Conservation (phyloP, 768 basidiomycete species). For the Hysterangium stoloniferum region DNA sequence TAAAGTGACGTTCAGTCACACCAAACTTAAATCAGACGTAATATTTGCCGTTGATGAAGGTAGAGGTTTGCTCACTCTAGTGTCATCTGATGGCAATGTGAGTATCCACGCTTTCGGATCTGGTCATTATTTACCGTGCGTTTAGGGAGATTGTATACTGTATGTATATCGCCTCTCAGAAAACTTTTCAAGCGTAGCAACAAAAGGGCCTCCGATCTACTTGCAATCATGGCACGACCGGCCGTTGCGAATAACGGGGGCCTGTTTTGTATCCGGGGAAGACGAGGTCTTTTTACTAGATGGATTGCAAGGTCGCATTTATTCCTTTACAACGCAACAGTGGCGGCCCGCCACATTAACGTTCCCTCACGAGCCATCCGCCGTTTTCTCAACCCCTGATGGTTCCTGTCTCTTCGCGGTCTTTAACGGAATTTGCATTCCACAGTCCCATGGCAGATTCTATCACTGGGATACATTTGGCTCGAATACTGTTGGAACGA, state of each 20-base stretch:
- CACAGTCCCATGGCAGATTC: slow-evolving; percentile 25
- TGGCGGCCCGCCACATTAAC: slow-evolving; percentile 42
- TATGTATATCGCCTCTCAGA: slow-evolving; percentile 45
- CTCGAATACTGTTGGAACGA: slow-evolving; percentile 34
- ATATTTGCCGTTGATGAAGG: slow-evolving; percentile 46
- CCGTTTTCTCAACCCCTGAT: slow-evolving; percentile 43
- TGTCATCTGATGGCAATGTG: slow-evolving; percentile 3
- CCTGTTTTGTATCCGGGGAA: slow-evolving; percentile 39
- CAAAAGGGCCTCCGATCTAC: slow-evolving; percentile 32
- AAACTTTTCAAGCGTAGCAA: slow-evolving; percentile 32
- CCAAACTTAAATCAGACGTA: slow-evolving; percentile 39
- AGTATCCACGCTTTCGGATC: background rate
- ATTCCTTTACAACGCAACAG: slow-evolving; percentile 44
- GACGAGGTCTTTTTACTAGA: slow-evolving; percentile 51
- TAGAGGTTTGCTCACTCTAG: slow-evolving; percentile 38
- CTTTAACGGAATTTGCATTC: no score
- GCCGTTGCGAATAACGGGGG: slow-evolving; percentile 23
- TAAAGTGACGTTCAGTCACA: slow-evolving; percentile 31
- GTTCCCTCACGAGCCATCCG: slow-evolving; percentile 27
- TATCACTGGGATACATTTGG: slow-evolving; percentile 57
- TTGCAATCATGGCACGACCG: slow-evolving; percentile 37
- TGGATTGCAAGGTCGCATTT: slow-evolving; percentile 37
- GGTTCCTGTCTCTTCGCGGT: slow-evolving; percentile 42
- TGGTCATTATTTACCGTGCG: background rate
- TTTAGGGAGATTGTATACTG: slow-evolving; percentile 23